Conservation (phyloP, 208 protist species). For the Porcisia hertigi region DNA sequence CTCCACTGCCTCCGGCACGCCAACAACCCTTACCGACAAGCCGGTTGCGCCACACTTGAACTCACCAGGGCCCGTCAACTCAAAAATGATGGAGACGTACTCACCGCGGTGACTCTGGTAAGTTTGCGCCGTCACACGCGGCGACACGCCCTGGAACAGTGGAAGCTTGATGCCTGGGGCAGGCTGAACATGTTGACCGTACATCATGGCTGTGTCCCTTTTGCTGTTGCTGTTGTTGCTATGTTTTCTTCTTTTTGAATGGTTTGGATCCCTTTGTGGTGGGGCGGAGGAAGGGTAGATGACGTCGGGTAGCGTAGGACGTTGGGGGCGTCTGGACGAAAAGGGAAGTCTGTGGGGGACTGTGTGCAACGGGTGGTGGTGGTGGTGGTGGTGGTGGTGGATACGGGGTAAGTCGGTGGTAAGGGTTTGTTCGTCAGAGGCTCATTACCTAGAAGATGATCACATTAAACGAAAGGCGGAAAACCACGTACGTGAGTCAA, state of each 20-base stretch:
- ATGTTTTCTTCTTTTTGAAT: background rate
- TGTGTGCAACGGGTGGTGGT: background rate
- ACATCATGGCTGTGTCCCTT: constrained; percentile 20
- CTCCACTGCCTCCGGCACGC: constrained; percentile 67
- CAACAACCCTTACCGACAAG: constrained; percentile 59
- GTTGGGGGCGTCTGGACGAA: background rate
- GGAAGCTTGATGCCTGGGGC: constrained; percentile 49
- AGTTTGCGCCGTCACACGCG: constrained; percentile 75
- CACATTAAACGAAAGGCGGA: background rate
- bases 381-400: background rate
- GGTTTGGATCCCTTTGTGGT: background rate
- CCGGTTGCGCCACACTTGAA: constrained; percentile 72
- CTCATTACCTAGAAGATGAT: background rate
- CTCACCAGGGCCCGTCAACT: constrained; percentile 73
- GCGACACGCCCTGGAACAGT: constrained; percentile 79
- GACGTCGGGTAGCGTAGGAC: background rate
- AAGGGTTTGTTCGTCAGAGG: constrained; percentile 1
- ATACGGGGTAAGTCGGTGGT: background rate
- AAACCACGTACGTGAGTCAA: background rate
- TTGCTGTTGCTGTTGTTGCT: background rate
- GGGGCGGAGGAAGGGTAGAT: background rate
- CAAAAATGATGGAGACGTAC: constrained; percentile 86
- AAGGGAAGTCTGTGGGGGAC: background rate
- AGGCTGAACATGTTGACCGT: constrained; percentile 27
- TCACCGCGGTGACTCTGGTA: constrained; percentile 73